A percentile compares a stretch with the other conserved stretches of the same genome.
Conservation (phyloP, 2,329 filamentous ascomycete species). For the Leptographium galeiforme region DNA sequence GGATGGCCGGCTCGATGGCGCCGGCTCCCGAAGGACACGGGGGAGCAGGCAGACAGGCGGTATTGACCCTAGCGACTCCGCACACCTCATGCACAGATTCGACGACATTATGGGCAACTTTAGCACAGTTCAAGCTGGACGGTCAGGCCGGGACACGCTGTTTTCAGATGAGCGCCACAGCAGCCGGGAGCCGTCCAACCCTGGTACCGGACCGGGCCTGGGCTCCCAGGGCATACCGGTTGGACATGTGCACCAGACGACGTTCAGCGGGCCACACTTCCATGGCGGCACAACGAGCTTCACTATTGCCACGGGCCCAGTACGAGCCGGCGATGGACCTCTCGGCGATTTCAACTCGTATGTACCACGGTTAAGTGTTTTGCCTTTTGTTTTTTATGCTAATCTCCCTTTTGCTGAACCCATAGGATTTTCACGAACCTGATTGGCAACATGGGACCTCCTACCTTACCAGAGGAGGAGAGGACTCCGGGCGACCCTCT, state of each 20-base stretch:
- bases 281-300: constrained; percentile 30
- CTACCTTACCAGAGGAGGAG: constrained; percentile 14
- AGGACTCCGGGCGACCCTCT: constrained; percentile 11
- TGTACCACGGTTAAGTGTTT: constrained; percentile 9
- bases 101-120: constrained; percentile 26
- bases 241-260: constrained; percentile 21
- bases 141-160: constrained; percentile 7
- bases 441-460: constrained; percentile 20
- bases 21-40: background rate
- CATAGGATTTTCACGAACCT: constrained; percentile 33
- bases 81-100: constrained; percentile 28
- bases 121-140: constrained; percentile 11
- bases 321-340: constrained; percentile 12
- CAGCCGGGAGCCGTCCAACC: background rate
- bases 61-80: constrained; percentile 16
- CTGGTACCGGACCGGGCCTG: background rate
- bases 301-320: constrained; percentile 30
- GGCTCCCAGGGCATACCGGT: constrained; percentile 1
- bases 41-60: constrained; percentile 1
- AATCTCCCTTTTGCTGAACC: background rate
- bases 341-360: constrained; percentile 32
- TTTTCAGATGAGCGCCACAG: background rate
- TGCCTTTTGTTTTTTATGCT: background rate
- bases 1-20: background rate
- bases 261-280: constrained; percentile 22